A percentile compares a stretch with the other conserved stretches of the same genome.
Evolutionary conservation across 352 stramenopile genomes (phyloP).

Genomic region (Phytophthora ohioensis): DNA sequence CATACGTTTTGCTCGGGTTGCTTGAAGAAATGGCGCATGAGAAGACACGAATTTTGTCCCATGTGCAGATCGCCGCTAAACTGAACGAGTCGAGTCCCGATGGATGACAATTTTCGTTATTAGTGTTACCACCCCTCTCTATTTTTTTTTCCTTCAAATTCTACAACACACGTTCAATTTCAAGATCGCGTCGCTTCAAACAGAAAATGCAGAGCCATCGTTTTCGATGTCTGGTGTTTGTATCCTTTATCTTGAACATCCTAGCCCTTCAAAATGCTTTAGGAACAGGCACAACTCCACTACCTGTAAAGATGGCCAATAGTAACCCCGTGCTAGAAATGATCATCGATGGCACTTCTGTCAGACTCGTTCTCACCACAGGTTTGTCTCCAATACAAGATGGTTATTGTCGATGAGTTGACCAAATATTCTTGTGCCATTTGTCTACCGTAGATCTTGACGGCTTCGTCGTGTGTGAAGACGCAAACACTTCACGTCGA

Average conservation of each 20-base stretch:
- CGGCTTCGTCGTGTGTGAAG: slow-evolving; percentile 34
- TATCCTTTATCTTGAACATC: not conserved
- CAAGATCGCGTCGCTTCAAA: slow-evolving; percentile 24
- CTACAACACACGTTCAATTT: not conserved
- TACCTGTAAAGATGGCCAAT: slow-evolving; percentile 34
- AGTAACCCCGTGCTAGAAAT: slow-evolving; percentile 35
- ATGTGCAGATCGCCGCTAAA: slow-evolving; percentile 20
- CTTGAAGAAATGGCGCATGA: slow-evolving; percentile 11
- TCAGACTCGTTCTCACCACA: slow-evolving; percentile 33
- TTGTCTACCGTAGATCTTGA: slow-evolving; percentile 29
- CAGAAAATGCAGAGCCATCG: slow-evolving; percentile 4
- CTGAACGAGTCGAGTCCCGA: not conserved
- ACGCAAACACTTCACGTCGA: slow-evolving; percentile 29
- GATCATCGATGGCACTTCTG: slow-evolving; percentile 14
- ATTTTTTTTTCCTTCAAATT: not conserved
- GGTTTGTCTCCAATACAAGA: slow-evolving; percentile 14
- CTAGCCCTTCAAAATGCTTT: not conserved
- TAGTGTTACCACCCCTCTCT: not conserved
- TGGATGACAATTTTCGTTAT: not conserved
- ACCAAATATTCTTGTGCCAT: not conserved
- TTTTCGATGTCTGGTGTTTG: not conserved
- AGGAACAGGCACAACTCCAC: not conserved
- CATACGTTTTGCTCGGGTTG: slow-evolving; percentile 26
- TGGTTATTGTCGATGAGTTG: not conserved
- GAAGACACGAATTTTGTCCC: slow-evolving; percentile 16